Conservation (phyloP, 225 moss, liverwort and hornwort species). For the Sphagnum contortum region DNA sequence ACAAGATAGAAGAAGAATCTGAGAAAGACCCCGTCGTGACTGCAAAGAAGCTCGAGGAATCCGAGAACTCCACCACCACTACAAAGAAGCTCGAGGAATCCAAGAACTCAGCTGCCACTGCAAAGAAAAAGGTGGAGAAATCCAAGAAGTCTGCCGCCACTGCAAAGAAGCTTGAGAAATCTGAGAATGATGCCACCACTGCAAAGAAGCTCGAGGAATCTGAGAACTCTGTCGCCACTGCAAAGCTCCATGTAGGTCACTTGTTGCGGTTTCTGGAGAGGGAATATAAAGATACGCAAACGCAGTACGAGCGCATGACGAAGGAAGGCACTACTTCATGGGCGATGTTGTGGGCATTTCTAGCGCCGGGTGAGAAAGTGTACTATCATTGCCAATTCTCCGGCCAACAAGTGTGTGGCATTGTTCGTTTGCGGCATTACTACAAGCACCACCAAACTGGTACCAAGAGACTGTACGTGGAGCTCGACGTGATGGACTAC, state of each 20-base stretch:
- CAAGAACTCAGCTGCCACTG: too few species aligned
- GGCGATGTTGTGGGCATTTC: conserved; percentile 52
- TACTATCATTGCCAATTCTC: conserved; percentile 38
- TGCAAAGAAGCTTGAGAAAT: too few species aligned
- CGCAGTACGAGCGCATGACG: conserved; percentile 27
- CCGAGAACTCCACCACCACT: too few species aligned
- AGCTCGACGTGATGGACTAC: conserved; percentile 28
- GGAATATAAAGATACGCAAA: conserved; percentile 39
- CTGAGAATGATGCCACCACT: too few species aligned
- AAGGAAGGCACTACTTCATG: conserved; percentile 23
- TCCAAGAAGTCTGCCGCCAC: too few species aligned
- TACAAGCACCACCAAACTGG: not conserved
- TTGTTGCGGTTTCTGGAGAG: conserved; percentile 44
- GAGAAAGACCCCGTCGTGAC: conserved; percentile 5
- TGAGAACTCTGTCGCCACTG: too few species aligned
- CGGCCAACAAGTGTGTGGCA: conserved; percentile 25
- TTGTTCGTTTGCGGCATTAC: conserved; percentile 10
- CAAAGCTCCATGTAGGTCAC: conserved; percentile 28
- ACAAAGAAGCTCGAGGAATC: too few species aligned
- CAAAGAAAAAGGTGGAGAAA: too few species aligned
- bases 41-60: too few species aligned
- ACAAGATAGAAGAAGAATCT: conserved; percentile 1
- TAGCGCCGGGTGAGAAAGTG: conserved; percentile 30
- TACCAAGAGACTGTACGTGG: conserved; percentile 6
- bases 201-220: too few species aligned